These are phyloP conservation scores for Magnusiomyces sp. DNA, from an alignment of 1,139 yeast genomes.

Conservation along the genomic window DNA sequence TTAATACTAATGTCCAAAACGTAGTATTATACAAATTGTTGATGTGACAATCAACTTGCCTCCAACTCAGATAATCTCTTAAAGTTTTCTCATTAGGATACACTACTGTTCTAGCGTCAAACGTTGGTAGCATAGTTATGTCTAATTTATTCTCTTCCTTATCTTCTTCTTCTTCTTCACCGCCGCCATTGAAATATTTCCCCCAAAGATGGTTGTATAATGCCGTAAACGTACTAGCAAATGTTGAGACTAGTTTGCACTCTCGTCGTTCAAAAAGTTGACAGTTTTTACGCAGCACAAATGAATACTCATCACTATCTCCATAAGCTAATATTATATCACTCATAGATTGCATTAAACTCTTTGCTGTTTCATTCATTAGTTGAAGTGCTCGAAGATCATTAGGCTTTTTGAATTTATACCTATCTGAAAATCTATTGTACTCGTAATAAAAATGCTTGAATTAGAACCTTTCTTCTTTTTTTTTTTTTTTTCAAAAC, in stretches of 20 bases:
- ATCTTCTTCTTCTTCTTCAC: constrained; percentile 8
- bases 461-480: no score
- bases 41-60: constrained; percentile 96
- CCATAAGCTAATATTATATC: constrained; percentile 84
- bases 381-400: constrained; percentile 65
- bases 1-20: constrained; percentile 76
- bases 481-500: no score
- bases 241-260: constrained; percentile 65
- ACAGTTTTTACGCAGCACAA: constrained; percentile 56
- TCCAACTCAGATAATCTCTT: constrained; percentile 84
- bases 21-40: constrained; percentile 88
- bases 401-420: constrained; percentile 79
- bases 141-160: constrained; percentile 29
- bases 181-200: constrained; percentile 39
- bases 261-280: constrained; percentile 73
- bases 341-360: constrained; percentile 52
- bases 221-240: constrained; percentile 76
- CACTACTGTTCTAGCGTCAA: constrained; percentile 83
- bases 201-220: constrained; percentile 65
- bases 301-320: constrained; percentile 91
- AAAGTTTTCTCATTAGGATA: constrained; percentile 61
- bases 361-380: constrained; percentile 74
- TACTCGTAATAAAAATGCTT: no score
- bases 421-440: constrained; percentile 52
- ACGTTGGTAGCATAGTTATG: constrained; percentile 56